Base-by-base conservation (phyloP, 2,329 filamentous ascomycete species). In the Neocatenulostroma microsporum region DNA sequence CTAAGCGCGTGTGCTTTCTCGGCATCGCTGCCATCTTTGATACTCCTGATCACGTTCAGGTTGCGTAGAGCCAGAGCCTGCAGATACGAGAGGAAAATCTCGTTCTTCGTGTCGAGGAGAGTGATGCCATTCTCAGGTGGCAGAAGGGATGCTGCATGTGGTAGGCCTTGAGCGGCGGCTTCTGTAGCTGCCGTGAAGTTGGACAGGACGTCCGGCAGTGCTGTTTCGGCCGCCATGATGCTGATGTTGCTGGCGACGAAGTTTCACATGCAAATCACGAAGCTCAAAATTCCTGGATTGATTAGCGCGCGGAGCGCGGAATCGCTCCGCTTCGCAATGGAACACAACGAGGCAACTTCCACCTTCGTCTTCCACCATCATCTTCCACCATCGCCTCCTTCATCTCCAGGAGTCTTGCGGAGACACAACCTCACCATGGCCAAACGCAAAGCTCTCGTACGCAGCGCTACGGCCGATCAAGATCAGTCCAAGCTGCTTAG, bases 41-140 rank as follows among this genome's bases (percentile, higher is more conserved):
- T 48, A 50, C 48, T 54, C 10, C 58, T 46, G 4, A 62, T 57
- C 11, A 61, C 55, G 30, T 52, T 55, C 42, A 61, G 36, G 56
- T 78, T 77, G 41, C 84, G 78, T 13, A 96, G 62, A 29, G 91
- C 84, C 3, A 96, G 76, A 54, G 94, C 93, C 55, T 98, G 89
- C 0, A 98, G 72, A 62, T 98, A 98, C 3, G 89, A 89, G 25
- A 98, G 78, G 13, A 98, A 78, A n/a, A 98, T 73, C 58, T 98
- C 91, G 63, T 93, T 96, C 67, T 98, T 98, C 47, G 85, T 79
- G 57, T 96, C 87, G 54, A 98, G 80, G 1, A 98, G 77, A 0
- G 91, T 95, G 40, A 98, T 91, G 56, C 91, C 89, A 17, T 37
- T 24, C 14, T 37, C 27, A n/a, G 34, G 34, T 5, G 34, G 25